These are phyloP conservation scores for Escallonia herrerae DNA, from an alignment of 129 eudicot genomes.

Conservation along the genomic window DNA sequence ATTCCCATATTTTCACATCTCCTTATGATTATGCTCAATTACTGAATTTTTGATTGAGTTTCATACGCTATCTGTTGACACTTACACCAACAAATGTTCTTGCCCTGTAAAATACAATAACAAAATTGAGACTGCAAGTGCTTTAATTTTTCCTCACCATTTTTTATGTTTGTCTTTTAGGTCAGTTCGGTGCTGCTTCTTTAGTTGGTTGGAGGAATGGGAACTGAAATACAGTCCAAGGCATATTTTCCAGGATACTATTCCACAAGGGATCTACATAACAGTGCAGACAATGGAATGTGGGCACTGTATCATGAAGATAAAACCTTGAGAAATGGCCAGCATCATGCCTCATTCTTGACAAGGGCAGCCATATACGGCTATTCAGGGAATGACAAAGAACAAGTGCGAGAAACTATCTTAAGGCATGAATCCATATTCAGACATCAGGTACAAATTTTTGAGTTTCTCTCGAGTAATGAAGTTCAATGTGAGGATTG, in stretches of 20 bases:
- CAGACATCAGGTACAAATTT: conserved; percentile 54
- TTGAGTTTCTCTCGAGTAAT: too few species aligned
- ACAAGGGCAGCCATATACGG: conserved; percentile 28
- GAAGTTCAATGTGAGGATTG: too few species aligned
- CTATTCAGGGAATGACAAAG: conserved; percentile 25
- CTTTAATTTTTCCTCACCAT: background rate
- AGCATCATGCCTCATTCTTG: conserved; percentile 19
- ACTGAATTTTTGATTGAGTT: too few species aligned
- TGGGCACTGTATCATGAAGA: conserved; percentile 42
- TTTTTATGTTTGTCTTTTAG: background rate
- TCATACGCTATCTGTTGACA: too few species aligned
- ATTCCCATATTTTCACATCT: too few species aligned
- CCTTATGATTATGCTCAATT: too few species aligned
- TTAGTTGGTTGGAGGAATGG: conserved; percentile 62
- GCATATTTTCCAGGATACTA: conserved; percentile 29
- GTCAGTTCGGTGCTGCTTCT: conserved; percentile 4
- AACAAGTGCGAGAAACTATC: conserved; percentile 50
- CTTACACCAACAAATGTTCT: too few species aligned
- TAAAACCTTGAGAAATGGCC: conserved; percentile 23
- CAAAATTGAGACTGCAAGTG: too few species aligned
- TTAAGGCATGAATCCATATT: conserved; percentile 63
- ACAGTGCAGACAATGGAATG: conserved; percentile 30
- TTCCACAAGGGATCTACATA: conserved; percentile 38
- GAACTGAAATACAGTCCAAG: conserved; percentile 55
- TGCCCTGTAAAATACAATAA: too few species aligned